These are phyloP conservation scores for Catharanthus roseus DNA, from an alignment of 257 asterid genomes.

Conservation along the genomic window DNA sequence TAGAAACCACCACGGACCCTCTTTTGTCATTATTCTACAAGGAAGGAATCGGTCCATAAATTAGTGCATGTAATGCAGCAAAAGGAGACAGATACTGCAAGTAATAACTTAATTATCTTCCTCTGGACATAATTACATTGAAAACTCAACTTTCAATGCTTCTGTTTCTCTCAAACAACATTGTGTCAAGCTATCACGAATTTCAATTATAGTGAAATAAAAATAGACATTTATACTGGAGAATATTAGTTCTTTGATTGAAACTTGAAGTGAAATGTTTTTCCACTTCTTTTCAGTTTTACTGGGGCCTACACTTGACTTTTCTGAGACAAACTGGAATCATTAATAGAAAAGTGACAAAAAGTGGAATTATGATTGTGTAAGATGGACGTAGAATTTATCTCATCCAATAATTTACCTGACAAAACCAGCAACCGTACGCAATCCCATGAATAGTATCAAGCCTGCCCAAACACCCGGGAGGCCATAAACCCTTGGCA, in stretches of 20 bases:
- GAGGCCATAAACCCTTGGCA: conserved; percentile 64
- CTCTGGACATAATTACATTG: not conserved
- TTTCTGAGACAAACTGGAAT: too few species aligned
- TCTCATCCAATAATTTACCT: conserved; percentile 38
- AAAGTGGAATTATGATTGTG: too few species aligned
- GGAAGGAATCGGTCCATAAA: not conserved
- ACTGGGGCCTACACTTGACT: too few species aligned
- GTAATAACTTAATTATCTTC: not conserved
- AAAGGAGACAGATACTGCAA: not conserved
- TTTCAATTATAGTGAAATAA: not conserved
- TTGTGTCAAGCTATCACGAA: not conserved
- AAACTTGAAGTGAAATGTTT: too few species aligned
- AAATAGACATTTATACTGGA: not conserved
- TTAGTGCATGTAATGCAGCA: not conserved
- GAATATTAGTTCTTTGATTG: too few species aligned
- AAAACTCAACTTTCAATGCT: not conserved
- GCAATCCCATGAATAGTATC: conserved; percentile 77
- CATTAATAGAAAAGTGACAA: too few species aligned
- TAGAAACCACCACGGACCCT: conserved; percentile 96
- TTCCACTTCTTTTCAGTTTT: too few species aligned
- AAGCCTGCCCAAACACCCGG: conserved; percentile 91
- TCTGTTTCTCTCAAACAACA: not conserved
- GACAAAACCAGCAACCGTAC: conserved; percentile 72
- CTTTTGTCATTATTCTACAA: conserved; percentile 53
- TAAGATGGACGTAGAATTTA: not conserved